Base-by-base conservation (phyloP, 208 protist genomes). In the Leishmania tarentolae region DNA sequence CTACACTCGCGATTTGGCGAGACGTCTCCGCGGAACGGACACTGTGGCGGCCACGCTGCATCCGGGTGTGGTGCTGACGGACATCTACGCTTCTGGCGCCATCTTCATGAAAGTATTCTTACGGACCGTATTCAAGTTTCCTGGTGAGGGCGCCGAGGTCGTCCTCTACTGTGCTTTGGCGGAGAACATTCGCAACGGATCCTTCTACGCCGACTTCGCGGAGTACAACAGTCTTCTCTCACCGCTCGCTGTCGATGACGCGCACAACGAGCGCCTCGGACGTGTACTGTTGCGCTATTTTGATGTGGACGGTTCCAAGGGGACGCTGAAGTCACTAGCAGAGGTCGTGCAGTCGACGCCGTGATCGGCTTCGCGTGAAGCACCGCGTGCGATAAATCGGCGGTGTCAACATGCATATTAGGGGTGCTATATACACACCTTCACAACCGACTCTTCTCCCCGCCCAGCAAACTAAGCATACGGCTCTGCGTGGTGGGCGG, bases 51-150 rank as follows among this genome's bases (percentile, higher is more conserved):
- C 75, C 3, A 44, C 78, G 17, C 72, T 92, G 31, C 86, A 92
- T 72, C 86, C 88, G 53, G 86, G 86, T n/a, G 88, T 88, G 35
- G 86, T 92, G 8, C 75, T 92, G 31, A 88, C 86, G n/a, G 75
- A 69, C 69, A 92, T 92, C 57, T 92, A 90, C 74, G 57, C 83
- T 42, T 71, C 85, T 9, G 83, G 82, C 66, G 78, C 82, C 44
- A 53, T 72, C 28, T 76, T 86, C 17, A 90, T 92, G 86, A 86
- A 71, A n/a, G 40, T 76, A 37, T 69, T 90, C 28, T 77, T 92
- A 82, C 84, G 86, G 9, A 88, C 88, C 17, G 84, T 92, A 11
- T 92, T 92, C 77, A 92, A 88, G 68, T 90, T 89, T 59, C 77
- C 83, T 28, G 86, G 80, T 1, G 88, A 90, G 53, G 88, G 86